phyloP scores from a whole-genome alignment of 208 protist species.

The Zelonia costaricensis region DNA sequence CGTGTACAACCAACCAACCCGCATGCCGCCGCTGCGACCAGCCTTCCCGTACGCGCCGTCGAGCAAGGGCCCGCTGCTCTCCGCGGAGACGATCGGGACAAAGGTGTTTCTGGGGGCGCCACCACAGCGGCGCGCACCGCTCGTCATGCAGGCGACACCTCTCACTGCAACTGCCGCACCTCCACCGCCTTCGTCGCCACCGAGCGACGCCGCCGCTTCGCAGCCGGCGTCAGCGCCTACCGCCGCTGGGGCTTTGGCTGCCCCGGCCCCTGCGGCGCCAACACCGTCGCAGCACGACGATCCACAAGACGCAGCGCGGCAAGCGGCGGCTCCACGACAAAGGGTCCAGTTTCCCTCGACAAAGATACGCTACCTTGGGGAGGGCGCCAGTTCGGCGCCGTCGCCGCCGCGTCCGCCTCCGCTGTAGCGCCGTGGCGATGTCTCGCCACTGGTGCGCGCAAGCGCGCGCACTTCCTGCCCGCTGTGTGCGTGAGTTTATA shows the following conservation, averaged over 20 bases:
- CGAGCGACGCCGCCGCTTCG: neutral
- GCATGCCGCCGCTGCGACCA: conserved; percentile 37
- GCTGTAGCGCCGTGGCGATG: neutral
- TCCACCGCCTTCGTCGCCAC: neutral
- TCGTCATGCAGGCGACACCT: neutral
- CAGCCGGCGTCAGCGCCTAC: too few species aligned
- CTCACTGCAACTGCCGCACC: neutral
- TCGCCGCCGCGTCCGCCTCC: neutral
- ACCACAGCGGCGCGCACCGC: neutral
- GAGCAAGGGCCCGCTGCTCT: conserved; percentile 27
- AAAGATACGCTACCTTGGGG: conserved; percentile 18
- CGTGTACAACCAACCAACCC: conserved; percentile 40
- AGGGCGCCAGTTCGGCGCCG: neutral
- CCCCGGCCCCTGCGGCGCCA: neutral
- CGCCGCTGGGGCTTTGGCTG: neutral
- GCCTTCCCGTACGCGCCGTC: conserved; percentile 18
- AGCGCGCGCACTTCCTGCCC: too few species aligned
- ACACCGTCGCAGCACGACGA: neutral
- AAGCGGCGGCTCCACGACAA: neutral
- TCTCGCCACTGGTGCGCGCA: too few species aligned
- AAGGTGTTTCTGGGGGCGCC: conserved; percentile 17
- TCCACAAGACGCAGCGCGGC: neutral
- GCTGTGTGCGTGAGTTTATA: too few species aligned
- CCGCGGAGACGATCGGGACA: conserved; percentile 13
- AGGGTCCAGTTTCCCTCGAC: conserved; percentile 27